A percentile compares a stretch with the other conserved stretches of the same genome.
Conservation (phyloP, 129 eudicot species). For the Flaveria brownii region DNA sequence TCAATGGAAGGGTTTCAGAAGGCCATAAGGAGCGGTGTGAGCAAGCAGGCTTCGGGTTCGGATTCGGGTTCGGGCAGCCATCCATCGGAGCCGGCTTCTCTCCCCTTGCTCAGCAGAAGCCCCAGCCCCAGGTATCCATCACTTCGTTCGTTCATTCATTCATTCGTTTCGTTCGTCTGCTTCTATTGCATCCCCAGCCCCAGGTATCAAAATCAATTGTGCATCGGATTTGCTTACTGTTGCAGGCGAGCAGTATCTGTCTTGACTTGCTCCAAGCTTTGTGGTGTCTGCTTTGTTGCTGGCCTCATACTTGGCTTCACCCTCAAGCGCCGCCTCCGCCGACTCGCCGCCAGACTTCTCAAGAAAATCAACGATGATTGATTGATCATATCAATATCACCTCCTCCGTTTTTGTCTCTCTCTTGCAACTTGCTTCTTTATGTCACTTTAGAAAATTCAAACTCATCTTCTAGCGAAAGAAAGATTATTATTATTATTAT, state of each 20-base stretch:
- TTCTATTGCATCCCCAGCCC: no score
- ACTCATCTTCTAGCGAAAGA: no score
- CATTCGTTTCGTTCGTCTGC: no score
- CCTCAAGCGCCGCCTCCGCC: constrained; percentile 69
- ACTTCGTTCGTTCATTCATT: no score
- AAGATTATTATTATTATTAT: no score
- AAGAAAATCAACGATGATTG: constrained; percentile 76
- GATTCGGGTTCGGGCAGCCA: no score
- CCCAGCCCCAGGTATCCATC: constrained; percentile 19
- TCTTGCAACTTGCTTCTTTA: no score
- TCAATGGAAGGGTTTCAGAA: constrained; percentile 33
- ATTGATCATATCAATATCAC: constrained; percentile 4
- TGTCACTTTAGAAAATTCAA: no score
- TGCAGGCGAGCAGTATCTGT: constrained; percentile 69
- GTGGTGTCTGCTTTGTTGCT: constrained; percentile 74
- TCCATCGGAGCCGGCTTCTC: constrained; percentile 11
- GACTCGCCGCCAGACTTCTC: constrained; percentile 71
- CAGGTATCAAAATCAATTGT: neutral
- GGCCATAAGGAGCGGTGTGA: constrained; percentile 19
- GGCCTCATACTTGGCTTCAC: constrained; percentile 83
- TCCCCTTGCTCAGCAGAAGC: constrained; percentile 19
- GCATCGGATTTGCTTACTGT: no score
- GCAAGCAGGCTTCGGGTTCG: neutral
- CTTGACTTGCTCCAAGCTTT: constrained; percentile 88
- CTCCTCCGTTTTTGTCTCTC: no score